Conservation (phyloP, 768 basidiomycete species). For the Tylopilus vinaceipallidus region DNA sequence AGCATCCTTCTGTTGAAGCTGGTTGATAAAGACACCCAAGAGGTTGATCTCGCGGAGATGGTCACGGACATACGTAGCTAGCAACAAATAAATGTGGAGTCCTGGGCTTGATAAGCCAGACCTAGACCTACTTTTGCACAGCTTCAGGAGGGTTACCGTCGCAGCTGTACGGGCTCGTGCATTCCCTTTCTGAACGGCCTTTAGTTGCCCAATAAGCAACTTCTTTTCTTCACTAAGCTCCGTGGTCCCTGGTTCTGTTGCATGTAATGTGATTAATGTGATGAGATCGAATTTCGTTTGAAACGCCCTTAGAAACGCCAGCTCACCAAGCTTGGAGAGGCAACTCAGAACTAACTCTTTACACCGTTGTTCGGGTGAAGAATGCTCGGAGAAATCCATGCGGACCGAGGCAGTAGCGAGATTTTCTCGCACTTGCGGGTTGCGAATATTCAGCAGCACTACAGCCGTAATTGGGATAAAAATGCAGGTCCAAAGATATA, state of each 20-base stretch:
- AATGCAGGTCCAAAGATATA: not conserved
- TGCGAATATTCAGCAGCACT: slow-evolving; percentile 10
- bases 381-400: not conserved
- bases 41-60: slow-evolving; percentile 9
- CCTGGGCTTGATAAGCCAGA: not conserved
- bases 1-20: slow-evolving; percentile 13
- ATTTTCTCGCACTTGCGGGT: slow-evolving; percentile 15
- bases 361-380: too few relatives aligned
- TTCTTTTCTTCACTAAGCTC: not conserved
- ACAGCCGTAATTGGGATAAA: not conserved
- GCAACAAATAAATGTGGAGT: too few relatives aligned
- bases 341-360: not conserved
- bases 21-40: slow-evolving; percentile 13
- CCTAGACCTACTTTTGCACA: slow-evolving; percentile 18
- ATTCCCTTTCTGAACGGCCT: not conserved
- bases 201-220: slow-evolving; percentile 12
- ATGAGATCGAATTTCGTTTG: not conserved
- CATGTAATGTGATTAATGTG: slow-evolving; percentile 1
- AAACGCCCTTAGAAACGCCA: not conserved
- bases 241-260: not conserved
- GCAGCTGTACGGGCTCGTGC: slow-evolving; percentile 18
- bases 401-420: slow-evolving; percentile 14
- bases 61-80: not conserved
- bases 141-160: slow-evolving; percentile 22
- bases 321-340: slow-evolving; percentile 20